phyloP scores from a whole-genome alignment of 1,284 basidiomycete species.

The Fomitopsis palustris region DNA sequence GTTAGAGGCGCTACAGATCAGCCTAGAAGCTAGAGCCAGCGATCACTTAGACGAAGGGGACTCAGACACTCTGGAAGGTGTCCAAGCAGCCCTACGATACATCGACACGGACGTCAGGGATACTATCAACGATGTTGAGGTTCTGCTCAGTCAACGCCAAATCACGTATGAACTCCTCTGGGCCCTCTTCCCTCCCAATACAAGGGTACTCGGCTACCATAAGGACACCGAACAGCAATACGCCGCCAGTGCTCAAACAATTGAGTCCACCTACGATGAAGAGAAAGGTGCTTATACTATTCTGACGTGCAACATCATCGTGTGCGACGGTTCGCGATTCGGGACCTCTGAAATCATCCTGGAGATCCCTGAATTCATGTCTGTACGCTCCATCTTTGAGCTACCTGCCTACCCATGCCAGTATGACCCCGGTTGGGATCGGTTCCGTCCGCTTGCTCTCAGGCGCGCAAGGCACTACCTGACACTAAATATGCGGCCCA shows the following conservation, averaged over 20 bases:
- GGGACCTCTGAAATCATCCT: constrained; percentile 10
- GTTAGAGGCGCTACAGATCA: no score
- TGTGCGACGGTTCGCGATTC: not conserved
- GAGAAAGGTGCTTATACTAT: not conserved
- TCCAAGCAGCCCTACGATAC: not conserved
- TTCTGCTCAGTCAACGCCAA: constrained; percentile 11
- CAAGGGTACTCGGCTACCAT: constrained; percentile 21
- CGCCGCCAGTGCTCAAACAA: not conserved
- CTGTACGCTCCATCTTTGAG: constrained; percentile 20
- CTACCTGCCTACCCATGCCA: constrained; percentile 22
- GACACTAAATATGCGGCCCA: no score
- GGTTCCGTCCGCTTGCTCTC: not conserved
- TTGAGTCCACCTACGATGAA: not conserved
- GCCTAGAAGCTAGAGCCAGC: no score
- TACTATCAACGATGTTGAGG: constrained; percentile 15
- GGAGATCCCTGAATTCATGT: constrained; percentile 19
- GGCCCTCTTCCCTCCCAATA: constrained; percentile 26
- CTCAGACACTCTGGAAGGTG: not conserved
- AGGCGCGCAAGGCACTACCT: no score
- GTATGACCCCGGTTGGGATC: constrained; percentile 14
- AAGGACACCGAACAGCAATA: constrained; percentile 20
- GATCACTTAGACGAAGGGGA: no score
- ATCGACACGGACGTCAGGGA: not conserved
- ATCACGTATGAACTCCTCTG: constrained; percentile 28
- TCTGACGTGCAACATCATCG: not conserved